Base-by-base conservation (phyloP, 2,329 filamentous ascomycete genomes). In the Colletotrichum orchidophilum region DNA sequence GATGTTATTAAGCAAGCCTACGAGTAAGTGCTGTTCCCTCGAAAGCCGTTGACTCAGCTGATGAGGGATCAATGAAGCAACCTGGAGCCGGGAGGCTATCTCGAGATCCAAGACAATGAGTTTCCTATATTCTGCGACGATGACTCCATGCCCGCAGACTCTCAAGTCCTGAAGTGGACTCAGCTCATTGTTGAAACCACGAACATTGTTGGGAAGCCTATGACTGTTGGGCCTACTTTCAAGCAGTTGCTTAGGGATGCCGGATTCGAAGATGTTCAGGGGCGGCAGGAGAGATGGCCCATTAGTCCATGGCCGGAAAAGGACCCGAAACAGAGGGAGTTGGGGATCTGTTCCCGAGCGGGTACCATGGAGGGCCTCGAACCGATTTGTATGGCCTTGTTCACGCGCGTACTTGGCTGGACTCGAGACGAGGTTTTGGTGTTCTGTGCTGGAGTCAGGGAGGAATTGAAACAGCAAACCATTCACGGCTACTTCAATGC, bases 1-100 rank as follows among this genome's bases (percentile, higher is more conserved):
- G 82, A 84, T 46, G 77, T 90, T 15, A 81, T 90, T 66, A 78
- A 80, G 52, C 85, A 86, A 66, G 77, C 85, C 6, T 87, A 78
- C 52, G 76, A 81, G 66, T 76, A 75, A 42, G 58, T 15, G 31
- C 11, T 33, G 2, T n/a, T 49, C 3, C 5, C 12, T 8, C n/a
- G n/a, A n/a, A n/a, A n/a, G n/a, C n/a, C n/a, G 42, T 49, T 35
- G 33, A 35, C 33, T 35, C 13, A 7, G 13, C 33, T 35, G 33
- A 35, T 35, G 33, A 35, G 13, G 13, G 7, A 7, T 35, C 33
- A 7, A 13, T 35, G 33, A 52, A 52, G 24, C 54, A 55, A 61
- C 31, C 26, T 75, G 58, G 66, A 73, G 3, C 61, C 73, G 0
- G 68, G 71, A 8, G 71, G 71, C 7, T 73, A 71, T 27, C 39